Conservation (phyloP, 1,284 basidiomycete genomes). For the Microbotryomycetes sp. region DNA sequence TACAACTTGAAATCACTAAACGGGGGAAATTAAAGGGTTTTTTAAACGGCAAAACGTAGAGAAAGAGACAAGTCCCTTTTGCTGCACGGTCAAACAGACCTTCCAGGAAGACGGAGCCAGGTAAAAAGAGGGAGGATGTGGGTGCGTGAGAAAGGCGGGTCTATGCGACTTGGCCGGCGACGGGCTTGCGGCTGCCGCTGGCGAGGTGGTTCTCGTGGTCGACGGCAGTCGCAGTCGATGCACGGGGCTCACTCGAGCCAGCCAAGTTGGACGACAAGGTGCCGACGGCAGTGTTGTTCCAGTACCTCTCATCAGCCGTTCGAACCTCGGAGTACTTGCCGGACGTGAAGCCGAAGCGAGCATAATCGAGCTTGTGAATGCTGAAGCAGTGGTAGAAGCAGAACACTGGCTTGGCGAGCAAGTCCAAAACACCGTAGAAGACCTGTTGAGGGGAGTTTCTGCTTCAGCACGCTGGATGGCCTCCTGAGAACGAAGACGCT, state of each 20-base stretch:
- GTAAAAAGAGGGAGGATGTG: no score
- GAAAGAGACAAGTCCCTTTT: no score
- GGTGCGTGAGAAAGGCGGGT: no score
- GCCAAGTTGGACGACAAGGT: background rate
- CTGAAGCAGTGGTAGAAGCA: constrained; percentile 40
- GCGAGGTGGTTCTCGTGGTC: background rate
- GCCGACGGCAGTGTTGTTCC: background rate
- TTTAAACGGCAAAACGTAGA: no score
- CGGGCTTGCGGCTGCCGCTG: background rate
- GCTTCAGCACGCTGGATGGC: constrained; percentile 22
- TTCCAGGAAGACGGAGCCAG: no score
- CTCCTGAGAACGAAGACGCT: background rate
- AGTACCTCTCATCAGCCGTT: background rate
- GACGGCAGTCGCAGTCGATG: background rate
- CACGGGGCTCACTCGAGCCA: background rate
- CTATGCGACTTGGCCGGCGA: background rate
- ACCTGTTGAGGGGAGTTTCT: constrained; percentile 44
- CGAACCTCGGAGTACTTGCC: background rate
- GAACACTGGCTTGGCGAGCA: constrained; percentile 52
- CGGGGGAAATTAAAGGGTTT: no score
- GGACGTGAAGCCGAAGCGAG: constrained; percentile 29
- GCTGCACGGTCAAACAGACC: no score
- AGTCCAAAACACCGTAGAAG: constrained; percentile 56
- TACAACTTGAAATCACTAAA: no score
- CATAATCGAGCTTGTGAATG: constrained; percentile 38